Evolutionary conservation across 2,329 filamentous ascomycete species (phyloP).

Genomic region (Aspergillus aculeatus): DNA sequence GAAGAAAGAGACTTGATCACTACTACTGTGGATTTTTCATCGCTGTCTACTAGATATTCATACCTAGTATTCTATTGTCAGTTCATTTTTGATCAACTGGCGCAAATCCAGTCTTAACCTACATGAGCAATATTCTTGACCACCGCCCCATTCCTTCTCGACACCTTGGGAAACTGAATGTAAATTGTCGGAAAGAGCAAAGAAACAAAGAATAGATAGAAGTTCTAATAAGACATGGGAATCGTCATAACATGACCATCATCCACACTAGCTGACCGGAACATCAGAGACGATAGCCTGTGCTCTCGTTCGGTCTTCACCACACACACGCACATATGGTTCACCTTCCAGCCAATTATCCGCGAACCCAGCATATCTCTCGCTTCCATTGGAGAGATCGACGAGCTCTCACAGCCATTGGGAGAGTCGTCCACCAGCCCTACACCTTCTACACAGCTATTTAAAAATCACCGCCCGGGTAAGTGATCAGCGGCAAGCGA

Average conservation of each 20-base stretch:
- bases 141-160: not conserved
- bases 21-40: no score
- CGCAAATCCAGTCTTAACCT: no score
- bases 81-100: no score
- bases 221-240: slow-evolving; percentile 25
- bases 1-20: not conserved
- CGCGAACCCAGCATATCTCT: not conserved
- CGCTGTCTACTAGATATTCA: no score
- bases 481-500: not conserved
- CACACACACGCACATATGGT: not conserved
- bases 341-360: not conserved
- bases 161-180: not conserved
- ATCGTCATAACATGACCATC: slow-evolving; percentile 20
- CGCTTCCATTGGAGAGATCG: not conserved
- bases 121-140: not conserved
- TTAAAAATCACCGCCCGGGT: not conserved
- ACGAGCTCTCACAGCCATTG: not conserved
- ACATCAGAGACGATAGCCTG: not conserved
- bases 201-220: slow-evolving; percentile 4
- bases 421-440: not conserved
- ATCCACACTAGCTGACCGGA: slow-evolving; percentile 4
- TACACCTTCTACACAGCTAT: not conserved
- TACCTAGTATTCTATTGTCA: no score
- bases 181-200: not conserved
- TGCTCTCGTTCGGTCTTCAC: not conserved